phyloP scores from a whole-genome alignment of 805 yeast genomes.

The Hanseniaspora thailandica region DNA sequence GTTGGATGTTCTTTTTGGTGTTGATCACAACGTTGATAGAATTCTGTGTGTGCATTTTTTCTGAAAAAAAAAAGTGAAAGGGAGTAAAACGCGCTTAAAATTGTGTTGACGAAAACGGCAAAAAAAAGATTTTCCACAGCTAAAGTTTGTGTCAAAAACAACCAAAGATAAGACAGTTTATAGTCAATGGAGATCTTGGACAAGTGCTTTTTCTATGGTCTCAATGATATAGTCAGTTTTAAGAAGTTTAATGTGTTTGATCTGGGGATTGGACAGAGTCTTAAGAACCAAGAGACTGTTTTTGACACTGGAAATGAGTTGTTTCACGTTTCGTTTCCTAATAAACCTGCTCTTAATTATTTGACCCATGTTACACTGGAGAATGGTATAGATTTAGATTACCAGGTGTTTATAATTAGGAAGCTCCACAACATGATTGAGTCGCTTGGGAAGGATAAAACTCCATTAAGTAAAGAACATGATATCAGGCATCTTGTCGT shows the following conservation, averaged over 20 bases:
- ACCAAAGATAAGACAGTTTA: no score
- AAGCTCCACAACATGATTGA: not conserved
- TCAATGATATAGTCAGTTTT: not conserved
- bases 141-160: no score
- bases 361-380: not conserved
- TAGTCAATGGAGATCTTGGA: slow-evolving; percentile 11
- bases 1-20: not conserved
- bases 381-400: not conserved
- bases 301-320: not conserved
- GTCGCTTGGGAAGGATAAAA: not conserved
- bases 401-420: not conserved
- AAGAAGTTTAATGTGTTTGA: not conserved
- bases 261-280: not conserved
- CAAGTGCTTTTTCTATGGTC: slow-evolving; percentile 6
- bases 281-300: not conserved
- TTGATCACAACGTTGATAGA: no score
- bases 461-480: not conserved
- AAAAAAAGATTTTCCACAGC: not conserved
- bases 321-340: not conserved
- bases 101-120: no score
- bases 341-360: not conserved
- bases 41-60: no score
- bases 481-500: not conserved
- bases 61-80: no score
- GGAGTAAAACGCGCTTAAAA: no score